Evolutionary conservation across 805 yeast species (phyloP), one percentile per base, ranked within the genome.

Genomic region (Wickerhamiella australiensis): DNA sequence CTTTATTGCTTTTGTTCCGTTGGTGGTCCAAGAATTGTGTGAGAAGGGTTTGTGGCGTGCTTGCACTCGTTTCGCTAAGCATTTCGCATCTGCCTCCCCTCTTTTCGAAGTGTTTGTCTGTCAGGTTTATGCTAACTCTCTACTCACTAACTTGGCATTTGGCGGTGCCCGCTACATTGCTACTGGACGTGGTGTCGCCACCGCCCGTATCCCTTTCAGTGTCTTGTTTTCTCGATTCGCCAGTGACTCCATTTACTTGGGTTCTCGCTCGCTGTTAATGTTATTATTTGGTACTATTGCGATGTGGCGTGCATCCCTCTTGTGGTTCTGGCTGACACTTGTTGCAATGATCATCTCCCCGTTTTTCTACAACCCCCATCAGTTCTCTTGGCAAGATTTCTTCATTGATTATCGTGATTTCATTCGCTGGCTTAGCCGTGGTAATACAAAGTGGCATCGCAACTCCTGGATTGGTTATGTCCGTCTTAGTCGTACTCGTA

Each of bases 291-390:
- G 88, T 6, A 77, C 86, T 0, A 62, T 81, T 7, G 72, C 95
- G 0, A 82, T 85, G 75, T 87, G 97, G 97, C 94, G 85, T 69
- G 82, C 95, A 21, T 85, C 96, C 40, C 73, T 92, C 59, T 68
- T 90, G 55, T 92, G 96, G 96, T 92, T 92, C 78, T 92, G 97
- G 96, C 82, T 92, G 52, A 82, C 95, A 17, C 72, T 87, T 59
- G 74, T 87, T 44, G 85, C 97, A 2, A 75, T 92, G 70, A 76
- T 86, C 70, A 78, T 86, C 59, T 82, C 97, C 45, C 98, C 98
- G 61, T 87, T 90, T 67, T 63, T 92, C 53, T 92, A 86, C 78
- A 92, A 92, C 70, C 98, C 98, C 44, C 96, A 90, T 70, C 97
- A 92, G 73, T 92, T 88, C 68, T 79, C 96, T 47, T 82, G 94